Base-by-base conservation (phyloP, 208 protist species). In the Eutreptiella sp. region DNA sequence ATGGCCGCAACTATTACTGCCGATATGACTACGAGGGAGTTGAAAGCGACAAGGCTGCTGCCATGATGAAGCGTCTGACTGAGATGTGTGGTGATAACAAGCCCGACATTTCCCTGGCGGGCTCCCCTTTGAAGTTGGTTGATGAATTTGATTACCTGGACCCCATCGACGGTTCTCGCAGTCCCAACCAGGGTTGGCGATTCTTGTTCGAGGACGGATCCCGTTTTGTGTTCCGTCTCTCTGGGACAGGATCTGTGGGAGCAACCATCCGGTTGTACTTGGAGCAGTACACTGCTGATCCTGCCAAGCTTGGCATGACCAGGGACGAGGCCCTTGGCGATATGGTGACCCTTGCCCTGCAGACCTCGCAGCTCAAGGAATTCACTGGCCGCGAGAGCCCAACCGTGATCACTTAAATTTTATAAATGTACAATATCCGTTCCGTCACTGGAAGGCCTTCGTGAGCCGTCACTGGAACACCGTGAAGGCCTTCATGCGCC, bases 21-120 rank as follows among this genome's bases (percentile, higher is more conserved):
- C 79, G 90, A 36, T 97, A 97, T 74, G 96, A 99, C 66, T 99
- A 96, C 73, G 96, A 99, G 70, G 79, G 84, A 38, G 80, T 96
- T 11, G 73, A 79, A n/a, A 68, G 70, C 1, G 80, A 85, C 1
- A 71, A 64, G 23, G 91, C 91, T 7, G 70, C 86, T 4, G 63
- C 75, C 24, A 83, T 97, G 63, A 92, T 97, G 81, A 66, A 68
- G 48, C 66, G 64, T 14, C 62, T 94, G 1, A 35, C 66, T 28
- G 39, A 27, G 4, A 69, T 60, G 0, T 31, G 23, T 3, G 42
- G 71, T 7, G 53, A 41, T 11, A 68, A 83, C 19, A 68, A 85
- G 31, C 76, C 78, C 4, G 11, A 35, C 16, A 73, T 85, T 29
- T 47, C 47, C 54, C 76, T 72, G 9, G 53, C 53, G 21, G 53